Conservation (phyloP, 148 eudicot species). For the Pouteria glomerata region DNA sequence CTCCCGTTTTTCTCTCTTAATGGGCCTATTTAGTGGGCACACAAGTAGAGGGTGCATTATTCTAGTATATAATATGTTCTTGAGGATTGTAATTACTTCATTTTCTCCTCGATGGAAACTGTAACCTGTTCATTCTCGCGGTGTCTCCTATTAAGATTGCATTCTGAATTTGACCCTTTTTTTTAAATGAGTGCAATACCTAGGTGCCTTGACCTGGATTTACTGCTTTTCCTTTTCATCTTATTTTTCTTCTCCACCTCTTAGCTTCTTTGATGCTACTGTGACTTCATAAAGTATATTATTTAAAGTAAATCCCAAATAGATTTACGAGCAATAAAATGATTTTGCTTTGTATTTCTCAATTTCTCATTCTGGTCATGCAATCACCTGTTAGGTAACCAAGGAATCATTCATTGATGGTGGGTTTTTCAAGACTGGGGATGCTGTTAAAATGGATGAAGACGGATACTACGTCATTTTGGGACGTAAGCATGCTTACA, state of each 20-base stretch:
- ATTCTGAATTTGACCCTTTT: conserved; percentile 1
- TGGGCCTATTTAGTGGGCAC: too few relatives aligned
- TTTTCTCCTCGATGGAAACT: not conserved
- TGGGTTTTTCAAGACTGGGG: conserved; percentile 94
- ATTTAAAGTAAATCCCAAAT: not conserved
- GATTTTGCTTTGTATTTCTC: not conserved
- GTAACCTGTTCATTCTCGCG: not conserved
- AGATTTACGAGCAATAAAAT: not conserved
- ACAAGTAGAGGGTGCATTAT: too few relatives aligned
- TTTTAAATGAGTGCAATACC: not conserved
- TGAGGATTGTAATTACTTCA: not conserved
- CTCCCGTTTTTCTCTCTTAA: too few relatives aligned
- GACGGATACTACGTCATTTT: conserved; percentile 89
- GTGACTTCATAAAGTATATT: not conserved
- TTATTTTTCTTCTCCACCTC: not conserved
- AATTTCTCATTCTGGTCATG: conserved; percentile 7
- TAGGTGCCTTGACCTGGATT: not conserved
- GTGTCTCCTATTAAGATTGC: not conserved
- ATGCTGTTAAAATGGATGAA: conserved; percentile 77
- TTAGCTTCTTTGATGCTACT: not conserved
- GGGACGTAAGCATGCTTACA: conserved; percentile 70
- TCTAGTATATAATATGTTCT: not conserved
- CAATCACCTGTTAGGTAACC: conserved; percentile 56
- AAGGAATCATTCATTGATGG: conserved; percentile 74
- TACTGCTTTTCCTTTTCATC: not conserved